Evolutionary conservation across 306 rosid genomes (phyloP).

Genomic region (Begonia masoniana): DNA sequence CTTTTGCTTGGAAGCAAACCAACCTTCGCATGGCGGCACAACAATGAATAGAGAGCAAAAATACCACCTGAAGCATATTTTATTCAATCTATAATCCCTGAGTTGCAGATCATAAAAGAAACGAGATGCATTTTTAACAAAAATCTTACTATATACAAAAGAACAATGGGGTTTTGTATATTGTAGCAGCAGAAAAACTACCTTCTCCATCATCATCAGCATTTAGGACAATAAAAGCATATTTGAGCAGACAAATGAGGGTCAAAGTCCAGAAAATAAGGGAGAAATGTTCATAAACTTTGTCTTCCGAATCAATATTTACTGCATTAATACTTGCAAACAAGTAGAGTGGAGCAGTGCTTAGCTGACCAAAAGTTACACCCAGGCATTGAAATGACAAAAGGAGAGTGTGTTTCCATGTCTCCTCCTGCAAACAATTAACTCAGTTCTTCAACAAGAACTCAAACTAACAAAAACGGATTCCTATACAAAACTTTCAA

Average conservation of each 20-base stretch:
- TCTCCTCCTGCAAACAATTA: slow-evolving; percentile 29
- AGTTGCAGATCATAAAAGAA: too few relatives aligned
- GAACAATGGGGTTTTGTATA: too few relatives aligned
- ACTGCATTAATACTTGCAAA: slow-evolving; percentile 34
- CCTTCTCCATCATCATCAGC: slow-evolving; percentile 76
- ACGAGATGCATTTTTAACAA: too few relatives aligned
- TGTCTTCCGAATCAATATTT: slow-evolving; percentile 28
- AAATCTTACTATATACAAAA: too few relatives aligned
- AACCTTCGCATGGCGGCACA: slow-evolving; percentile 78
- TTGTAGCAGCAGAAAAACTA: slow-evolving; percentile 2
- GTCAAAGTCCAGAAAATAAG: slow-evolving; percentile 75
- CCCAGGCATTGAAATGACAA: slow-evolving; percentile 73
- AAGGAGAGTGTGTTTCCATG: slow-evolving; percentile 51
- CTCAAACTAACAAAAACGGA: too few relatives aligned
- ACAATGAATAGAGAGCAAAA: slow-evolving; percentile 65
- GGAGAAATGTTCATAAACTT: slow-evolving; percentile 48
- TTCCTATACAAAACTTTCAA: too few relatives aligned
- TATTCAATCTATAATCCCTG: background rate
- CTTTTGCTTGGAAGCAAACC: slow-evolving; percentile 59
- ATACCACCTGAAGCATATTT: slow-evolving; percentile 41
- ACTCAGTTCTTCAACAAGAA: background rate
- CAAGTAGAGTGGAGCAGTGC: slow-evolving; percentile 71
- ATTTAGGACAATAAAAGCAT: slow-evolving; percentile 44
- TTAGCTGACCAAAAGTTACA: slow-evolving; percentile 63
- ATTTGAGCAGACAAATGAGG: slow-evolving; percentile 45